Evolutionary conservation across 805 yeast species (phyloP), one percentile per base, ranked within the genome.

Genomic region (Myxozyma mucilagina): DNA sequence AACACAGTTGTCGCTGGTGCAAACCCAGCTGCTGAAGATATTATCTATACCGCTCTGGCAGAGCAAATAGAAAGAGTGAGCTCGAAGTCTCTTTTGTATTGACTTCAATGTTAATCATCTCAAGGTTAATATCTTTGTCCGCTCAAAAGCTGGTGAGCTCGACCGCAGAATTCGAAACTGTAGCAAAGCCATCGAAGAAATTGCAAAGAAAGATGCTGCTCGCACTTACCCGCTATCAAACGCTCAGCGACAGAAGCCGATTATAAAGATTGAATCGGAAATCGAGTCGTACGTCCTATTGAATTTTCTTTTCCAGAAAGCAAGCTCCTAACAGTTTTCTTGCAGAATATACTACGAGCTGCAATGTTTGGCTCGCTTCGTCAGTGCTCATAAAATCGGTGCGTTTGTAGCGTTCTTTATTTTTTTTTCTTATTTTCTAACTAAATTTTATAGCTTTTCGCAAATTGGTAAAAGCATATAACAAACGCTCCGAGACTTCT

Each of bases 401-500:
- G 24, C 31, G 43, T 47, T 4, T 7, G 18, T n/a, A 85, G 5
- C 13, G 47, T 2, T 10, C 9, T 10, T 43, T n/a, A 13, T 9
- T 41, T n/a, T 14, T 35, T 11, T 4, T 4, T 29, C 6, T 18
- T 18, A 20, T 9, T 29, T 38, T 2, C 16, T 29, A 24, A 24
- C 36, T 2, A n/a, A n/a, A n/a, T n/a, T 24, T 36, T 9, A 8
- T 13, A 53, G 67, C 78, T 4, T 78, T 87, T 52, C 79, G 86
- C 63, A 89, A 89, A 74, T 79, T 89, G 53, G 77, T 89, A 68
- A 89, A 90, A 75, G 89, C 90, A 71, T 87, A 78, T 69, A 74
- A 78, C 42, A 79, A 81, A 61, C 80, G 81, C 72, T 77, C 82
- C 2, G 52, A 69, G 1, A 73, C 75, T 34, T 68, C 70, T 29